Percentiles rank a stretch among this genome's conserved stretches.
phyloP scores from a whole-genome alignment of 352 stramenopile genomes.

The Pythium phragmitis region DNA sequence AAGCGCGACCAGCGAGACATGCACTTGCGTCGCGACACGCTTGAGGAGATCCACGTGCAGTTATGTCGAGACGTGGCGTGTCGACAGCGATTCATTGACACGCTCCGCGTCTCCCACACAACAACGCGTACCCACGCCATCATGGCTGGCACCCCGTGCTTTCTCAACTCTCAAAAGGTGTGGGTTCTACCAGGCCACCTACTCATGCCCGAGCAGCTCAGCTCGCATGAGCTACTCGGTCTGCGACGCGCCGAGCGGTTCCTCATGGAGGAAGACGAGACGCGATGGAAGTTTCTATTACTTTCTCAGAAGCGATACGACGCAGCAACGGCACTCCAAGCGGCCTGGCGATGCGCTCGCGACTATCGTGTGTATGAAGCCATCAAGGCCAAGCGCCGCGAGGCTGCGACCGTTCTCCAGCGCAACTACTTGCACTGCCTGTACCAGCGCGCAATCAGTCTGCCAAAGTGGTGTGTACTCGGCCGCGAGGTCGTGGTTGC shows the following conservation, averaged over 20 bases:
- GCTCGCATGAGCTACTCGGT: constrained; percentile 31
- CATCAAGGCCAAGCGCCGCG: constrained; percentile 30
- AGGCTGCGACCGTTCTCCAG: constrained; percentile 57
- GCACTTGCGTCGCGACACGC: constrained; percentile 32
- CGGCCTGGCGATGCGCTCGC: constrained; percentile 35
- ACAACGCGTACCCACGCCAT: constrained; percentile 66
- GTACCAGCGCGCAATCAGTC: constrained; percentile 51
- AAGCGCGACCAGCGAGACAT: constrained; percentile 43
- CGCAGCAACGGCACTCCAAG: constrained; percentile 40
- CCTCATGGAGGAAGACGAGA: constrained; percentile 72
- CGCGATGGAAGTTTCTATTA: constrained; percentile 50
- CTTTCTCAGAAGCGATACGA: constrained; percentile 46
- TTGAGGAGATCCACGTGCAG: constrained; percentile 25
- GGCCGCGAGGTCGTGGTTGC: constrained; percentile 67
- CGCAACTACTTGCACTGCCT: constrained; percentile 72
- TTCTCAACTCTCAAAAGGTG: constrained; percentile 62
- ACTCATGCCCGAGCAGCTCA: constrained; percentile 33
- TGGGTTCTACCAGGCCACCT: constrained; percentile 55
- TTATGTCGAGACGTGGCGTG: constrained; percentile 41
- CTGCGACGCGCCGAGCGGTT: constrained; percentile 56
- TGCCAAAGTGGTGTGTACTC: constrained; percentile 62
- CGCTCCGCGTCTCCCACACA: constrained; percentile 42
- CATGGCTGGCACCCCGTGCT: constrained; percentile 56
- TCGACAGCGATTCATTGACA: constrained; percentile 54
- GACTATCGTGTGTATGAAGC: constrained; percentile 33